These are phyloP conservation scores for Talaromyces sp. DNA, from an alignment of 2,329 filamentous ascomycete genomes.

Conservation along the genomic window DNA sequence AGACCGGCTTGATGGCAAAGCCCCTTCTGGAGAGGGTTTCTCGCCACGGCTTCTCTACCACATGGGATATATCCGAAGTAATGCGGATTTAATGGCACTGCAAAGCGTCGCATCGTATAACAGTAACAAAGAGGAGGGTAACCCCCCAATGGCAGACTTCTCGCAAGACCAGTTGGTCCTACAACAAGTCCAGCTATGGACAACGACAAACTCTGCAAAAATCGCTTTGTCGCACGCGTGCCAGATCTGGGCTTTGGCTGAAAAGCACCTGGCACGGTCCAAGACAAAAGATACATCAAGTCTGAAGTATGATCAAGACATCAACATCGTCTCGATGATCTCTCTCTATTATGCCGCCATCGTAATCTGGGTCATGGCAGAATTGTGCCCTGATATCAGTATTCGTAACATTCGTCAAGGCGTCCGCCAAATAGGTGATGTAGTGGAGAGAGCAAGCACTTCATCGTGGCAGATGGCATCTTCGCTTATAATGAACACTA, in stretches of 20 bases:
- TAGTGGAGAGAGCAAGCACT: background rate
- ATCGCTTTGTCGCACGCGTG: background rate
- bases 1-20: background rate
- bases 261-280: background rate
- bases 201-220: background rate
- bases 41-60: background rate
- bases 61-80: background rate
- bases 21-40: background rate
- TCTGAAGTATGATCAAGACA: background rate
- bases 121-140: background rate
- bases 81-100: background rate
- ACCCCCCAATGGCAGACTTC: background rate
- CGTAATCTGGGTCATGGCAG: background rate
- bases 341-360: background rate
- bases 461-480: background rate
- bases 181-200: background rate
- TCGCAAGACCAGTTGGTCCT: background rate
- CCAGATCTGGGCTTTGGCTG: background rate
- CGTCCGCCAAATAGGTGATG: background rate
- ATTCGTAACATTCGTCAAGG: background rate
- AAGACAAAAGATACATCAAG: background rate
- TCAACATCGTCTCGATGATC: background rate
- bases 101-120: background rate
- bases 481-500: background rate
- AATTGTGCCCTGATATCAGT: background rate